A percentile compares a stretch with the other conserved stretches of the same genome.
These are phyloP conservation scores for Saccharomycopsis olivae DNA, from an alignment of 805 yeast genomes.

Conservation along the genomic window DNA sequence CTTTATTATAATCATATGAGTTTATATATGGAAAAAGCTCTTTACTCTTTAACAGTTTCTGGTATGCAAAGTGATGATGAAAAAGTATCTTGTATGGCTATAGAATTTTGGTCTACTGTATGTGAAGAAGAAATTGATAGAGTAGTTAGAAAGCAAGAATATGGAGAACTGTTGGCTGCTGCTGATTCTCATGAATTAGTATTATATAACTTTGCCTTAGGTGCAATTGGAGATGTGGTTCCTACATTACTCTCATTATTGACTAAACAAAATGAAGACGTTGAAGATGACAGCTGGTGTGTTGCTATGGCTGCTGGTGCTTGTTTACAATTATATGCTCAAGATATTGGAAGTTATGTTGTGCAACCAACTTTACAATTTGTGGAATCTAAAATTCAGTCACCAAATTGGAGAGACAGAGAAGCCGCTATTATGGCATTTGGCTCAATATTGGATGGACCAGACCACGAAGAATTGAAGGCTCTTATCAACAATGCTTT, in stretches of 20 bases:
- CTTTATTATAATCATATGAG: constrained; percentile 84
- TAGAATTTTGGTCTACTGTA: constrained; percentile 99
- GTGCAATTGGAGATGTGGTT: constrained; percentile 74
- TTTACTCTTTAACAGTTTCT: constrained; percentile 76
- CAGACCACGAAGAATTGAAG: constrained; percentile 61
- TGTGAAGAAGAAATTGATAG: constrained; percentile 93
- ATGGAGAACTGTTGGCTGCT: constrained; percentile 32
- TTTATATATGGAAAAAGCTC: constrained; percentile 94
- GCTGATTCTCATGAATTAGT: constrained; percentile 28
- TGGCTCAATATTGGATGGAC: constrained; percentile 94
- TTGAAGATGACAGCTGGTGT: constrained; percentile 95
- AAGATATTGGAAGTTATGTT: constrained; percentile 75
- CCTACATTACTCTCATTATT: constrained; percentile 76
- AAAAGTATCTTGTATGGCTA: constrained; percentile 93
- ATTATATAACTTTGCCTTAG: constrained; percentile 66
- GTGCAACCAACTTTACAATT: constrained; percentile 77
- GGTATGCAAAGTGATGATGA: constrained; percentile 86
- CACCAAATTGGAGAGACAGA: constrained; percentile 68
- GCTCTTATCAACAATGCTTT: constrained; percentile 72
- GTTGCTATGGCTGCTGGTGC: constrained; percentile 99
- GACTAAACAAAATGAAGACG: constrained; percentile 84
- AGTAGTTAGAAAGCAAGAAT: constrained; percentile 55
- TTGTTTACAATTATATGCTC: constrained; percentile 89
- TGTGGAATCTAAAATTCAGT: constrained; percentile 62
- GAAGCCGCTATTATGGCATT: constrained; percentile 99